Evolutionary conservation across 225 moss, liverwort and hornwort species (phyloP), one percentile per base, ranked within the genome.

Genomic region (Takakia lepidozioides): DNA sequence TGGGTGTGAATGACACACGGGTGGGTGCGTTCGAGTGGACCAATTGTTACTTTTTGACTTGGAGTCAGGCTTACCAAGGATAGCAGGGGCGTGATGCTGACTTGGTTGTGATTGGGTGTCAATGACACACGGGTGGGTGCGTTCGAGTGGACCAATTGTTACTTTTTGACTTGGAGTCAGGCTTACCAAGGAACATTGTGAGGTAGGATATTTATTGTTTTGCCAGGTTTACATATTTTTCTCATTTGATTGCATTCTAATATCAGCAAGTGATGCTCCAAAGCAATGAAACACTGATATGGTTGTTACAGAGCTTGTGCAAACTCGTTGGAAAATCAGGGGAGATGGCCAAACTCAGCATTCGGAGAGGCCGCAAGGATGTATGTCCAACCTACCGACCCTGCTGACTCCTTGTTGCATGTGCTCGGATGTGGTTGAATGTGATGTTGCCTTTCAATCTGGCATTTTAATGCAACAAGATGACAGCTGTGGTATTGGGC

Each of bases 61-160:
- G n/a, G n/a, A n/a, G n/a, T n/a, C 76, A 93, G 93, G 70, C 81
- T 86, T 25, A 88, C 93, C 0, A 93, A 84, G 79, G 93, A 93
- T 61, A 70, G 64, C 80, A 75, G 74, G 74, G 67, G 61, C 63
- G 58, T 67, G 54, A 57, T 67, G 61, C 67, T 80, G 80, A 75
- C 74, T 71, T 51, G 58, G 60, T 80, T 75, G 67, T 80, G 67
- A 75, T 75, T n/a, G 74, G 70, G 67, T 72, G 65, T 76, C 67
- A 56, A 25, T 66, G 48, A 68, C 28, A 16, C 55, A 46, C 58
- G 69, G 60, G 60, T 48, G 69, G 66, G n/a, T n/a, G n/a, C n/a
- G 46, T 56, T 46, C 17, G 66, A 65, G 48, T 45, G 56, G 48
- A 59, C 37, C 34, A 40, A 34, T 51, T 60, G 44, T 42, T 35